Evolutionary conservation across 345 rosid genomes (phyloP).

Genomic region (Eucalyptus grandis): DNA sequence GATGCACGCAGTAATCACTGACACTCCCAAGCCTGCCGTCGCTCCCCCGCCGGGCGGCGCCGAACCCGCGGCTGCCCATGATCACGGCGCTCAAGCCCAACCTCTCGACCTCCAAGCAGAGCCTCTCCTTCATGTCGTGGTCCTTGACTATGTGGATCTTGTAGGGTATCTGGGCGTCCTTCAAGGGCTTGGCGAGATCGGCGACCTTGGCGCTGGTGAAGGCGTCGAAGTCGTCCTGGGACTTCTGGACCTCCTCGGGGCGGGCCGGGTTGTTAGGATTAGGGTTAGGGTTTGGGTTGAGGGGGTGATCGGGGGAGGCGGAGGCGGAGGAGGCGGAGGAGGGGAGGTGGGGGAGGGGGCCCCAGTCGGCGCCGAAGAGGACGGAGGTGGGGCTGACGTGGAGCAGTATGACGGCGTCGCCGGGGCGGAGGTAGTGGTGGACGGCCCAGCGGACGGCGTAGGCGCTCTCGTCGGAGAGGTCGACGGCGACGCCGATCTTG

Average conservation of each 20-base stretch:
- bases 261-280: background rate
- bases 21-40: slow-evolving; percentile 87
- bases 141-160: slow-evolving; percentile 91
- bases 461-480: slow-evolving; percentile 79
- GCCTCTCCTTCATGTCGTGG: slow-evolving; percentile 95
- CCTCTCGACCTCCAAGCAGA: slow-evolving; percentile 83
- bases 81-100: slow-evolving; percentile 66
- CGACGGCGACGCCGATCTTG: slow-evolving; percentile 87
- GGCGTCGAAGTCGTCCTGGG: slow-evolving; percentile 67
- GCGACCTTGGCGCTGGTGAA: slow-evolving; percentile 54
- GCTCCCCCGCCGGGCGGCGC: slow-evolving; percentile 68
- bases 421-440: slow-evolving; percentile 78
- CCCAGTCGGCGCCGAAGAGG: slow-evolving; percentile 98
- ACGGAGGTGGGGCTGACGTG: slow-evolving; percentile 97
- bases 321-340: background rate
- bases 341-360: slow-evolving; percentile 54
- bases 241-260: slow-evolving; percentile 12
- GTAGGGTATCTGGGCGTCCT: slow-evolving; percentile 73
- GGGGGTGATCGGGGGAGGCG: background rate
- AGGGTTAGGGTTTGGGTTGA: slow-evolving; percentile 12
- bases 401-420: slow-evolving; percentile 85
- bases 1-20: slow-evolving; percentile 90
- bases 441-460: slow-evolving; percentile 91
- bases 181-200: slow-evolving; percentile 77
- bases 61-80: slow-evolving; percentile 86